These are phyloP conservation scores for Phytophthora citrophthora DNA, from an alignment of 352 stramenopile species.

Conservation along the genomic window DNA sequence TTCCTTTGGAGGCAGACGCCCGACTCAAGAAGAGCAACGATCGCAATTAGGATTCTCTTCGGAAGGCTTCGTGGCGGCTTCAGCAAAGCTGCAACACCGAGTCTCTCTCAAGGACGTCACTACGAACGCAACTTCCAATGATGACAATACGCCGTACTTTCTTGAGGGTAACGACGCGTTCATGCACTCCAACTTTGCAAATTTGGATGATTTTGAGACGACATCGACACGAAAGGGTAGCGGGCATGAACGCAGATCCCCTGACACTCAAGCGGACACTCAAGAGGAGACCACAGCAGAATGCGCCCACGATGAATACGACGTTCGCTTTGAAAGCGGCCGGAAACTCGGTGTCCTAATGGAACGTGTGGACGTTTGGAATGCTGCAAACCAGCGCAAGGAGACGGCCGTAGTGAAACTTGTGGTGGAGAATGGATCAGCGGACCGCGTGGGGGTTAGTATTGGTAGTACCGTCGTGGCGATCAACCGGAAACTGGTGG, in stretches of 20 bases:
- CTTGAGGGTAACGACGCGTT: slow-evolving; percentile 69
- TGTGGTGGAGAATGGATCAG: slow-evolving; percentile 79
- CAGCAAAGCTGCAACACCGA: slow-evolving; percentile 23
- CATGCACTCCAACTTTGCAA: slow-evolving; percentile 63
- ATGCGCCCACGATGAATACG: slow-evolving; percentile 68
- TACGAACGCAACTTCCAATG: slow-evolving; percentile 18
- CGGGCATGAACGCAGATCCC: slow-evolving; percentile 12
- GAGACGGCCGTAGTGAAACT: slow-evolving; percentile 83
- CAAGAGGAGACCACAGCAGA: slow-evolving; percentile 36
- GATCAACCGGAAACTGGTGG: slow-evolving; percentile 68
- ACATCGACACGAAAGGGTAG: slow-evolving; percentile 10
- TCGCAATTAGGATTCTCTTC: slow-evolving; percentile 64
- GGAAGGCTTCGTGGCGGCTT: slow-evolving; percentile 46
- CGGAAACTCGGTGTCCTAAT: slow-evolving; percentile 85
- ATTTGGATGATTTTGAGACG: slow-evolving; percentile 64
- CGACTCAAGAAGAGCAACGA: slow-evolving; percentile 71
- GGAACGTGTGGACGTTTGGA: slow-evolving; percentile 80
- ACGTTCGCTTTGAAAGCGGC: slow-evolving; percentile 78
- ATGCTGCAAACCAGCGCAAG: slow-evolving; percentile 55
- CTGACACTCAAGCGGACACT: slow-evolving; percentile 4
- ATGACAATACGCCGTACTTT: slow-evolving; percentile 62
- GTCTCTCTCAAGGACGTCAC: slow-evolving; percentile 57
- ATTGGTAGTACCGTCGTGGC: slow-evolving; percentile 76
- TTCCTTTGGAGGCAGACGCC: slow-evolving; percentile 46
- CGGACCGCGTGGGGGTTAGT: slow-evolving; percentile 68